A percentile compares a stretch with the other conserved stretches of the same genome.
phyloP scores from a whole-genome alignment of 208 protist species.

The Trypanosoma boissoni region DNA sequence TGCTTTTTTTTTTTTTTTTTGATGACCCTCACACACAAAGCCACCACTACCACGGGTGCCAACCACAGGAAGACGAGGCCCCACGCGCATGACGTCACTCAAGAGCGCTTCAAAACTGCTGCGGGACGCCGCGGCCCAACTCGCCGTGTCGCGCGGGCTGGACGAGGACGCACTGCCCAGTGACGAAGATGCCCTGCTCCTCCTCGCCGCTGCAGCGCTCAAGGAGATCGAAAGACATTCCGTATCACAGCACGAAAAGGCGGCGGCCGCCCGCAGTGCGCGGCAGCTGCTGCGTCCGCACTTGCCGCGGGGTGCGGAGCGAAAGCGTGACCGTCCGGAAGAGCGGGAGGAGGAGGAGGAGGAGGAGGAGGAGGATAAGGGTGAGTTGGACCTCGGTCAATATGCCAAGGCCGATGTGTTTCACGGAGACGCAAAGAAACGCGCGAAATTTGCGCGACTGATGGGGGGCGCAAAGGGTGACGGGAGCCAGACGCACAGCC shows the following conservation, averaged over 20 bases:
- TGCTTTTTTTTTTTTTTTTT: not conserved
- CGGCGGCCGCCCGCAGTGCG: slow-evolving; percentile 32
- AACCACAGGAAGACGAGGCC: no score
- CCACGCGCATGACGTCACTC: slow-evolving; percentile 13
- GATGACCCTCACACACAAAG: not conserved
- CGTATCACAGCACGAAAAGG: slow-evolving; percentile 4
- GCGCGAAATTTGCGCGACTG: slow-evolving; percentile 70
- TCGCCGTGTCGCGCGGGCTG: slow-evolving; percentile 18
- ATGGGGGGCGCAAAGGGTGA: slow-evolving; percentile 74
- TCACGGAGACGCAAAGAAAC: slow-evolving; percentile 47
- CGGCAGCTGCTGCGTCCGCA: slow-evolving; percentile 43
- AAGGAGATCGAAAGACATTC: slow-evolving; percentile 34
- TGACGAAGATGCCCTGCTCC: slow-evolving; percentile 31
- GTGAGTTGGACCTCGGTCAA: slow-evolving; percentile 50
- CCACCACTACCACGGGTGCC: not conserved
- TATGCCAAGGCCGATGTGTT: slow-evolving; percentile 61
- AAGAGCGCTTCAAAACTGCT: slow-evolving; percentile 11
- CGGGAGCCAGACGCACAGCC: no score
- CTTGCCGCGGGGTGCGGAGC: not conserved
- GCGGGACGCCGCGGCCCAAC: not conserved
- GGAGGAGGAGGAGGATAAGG: not conserved
- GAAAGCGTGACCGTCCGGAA: slow-evolving; percentile 3
- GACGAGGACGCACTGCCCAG: slow-evolving; percentile 7
- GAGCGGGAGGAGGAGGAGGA: slow-evolving; percentile 20
- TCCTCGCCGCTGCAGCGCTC: slow-evolving; percentile 40